Conservation (phyloP, 2,329 filamentous ascomycete species). For the Triangularia setosa region DNA sequence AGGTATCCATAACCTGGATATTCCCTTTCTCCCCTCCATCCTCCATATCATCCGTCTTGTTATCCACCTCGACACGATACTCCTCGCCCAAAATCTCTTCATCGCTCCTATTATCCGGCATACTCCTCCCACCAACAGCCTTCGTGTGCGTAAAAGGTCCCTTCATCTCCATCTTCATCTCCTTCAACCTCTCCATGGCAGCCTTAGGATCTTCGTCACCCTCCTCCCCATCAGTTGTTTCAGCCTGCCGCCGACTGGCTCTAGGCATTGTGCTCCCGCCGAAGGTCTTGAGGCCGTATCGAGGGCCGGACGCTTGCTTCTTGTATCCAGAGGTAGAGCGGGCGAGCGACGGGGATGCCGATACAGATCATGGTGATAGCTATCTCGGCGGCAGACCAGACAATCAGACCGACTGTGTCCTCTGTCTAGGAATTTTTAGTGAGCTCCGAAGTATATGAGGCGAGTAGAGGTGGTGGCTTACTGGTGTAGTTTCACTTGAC, state of each 20-base stretch:
- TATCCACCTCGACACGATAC: neutral
- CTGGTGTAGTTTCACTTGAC: slow-evolving; percentile 15
- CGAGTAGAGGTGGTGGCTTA: neutral
- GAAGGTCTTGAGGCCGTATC: slow-evolving; percentile 10
- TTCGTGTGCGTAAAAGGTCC: slow-evolving; percentile 10
- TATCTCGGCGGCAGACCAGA: slow-evolving; percentile 27
- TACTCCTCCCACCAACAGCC: neutral
- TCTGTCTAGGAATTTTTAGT: slow-evolving; percentile 2
- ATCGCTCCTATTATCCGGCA: slow-evolving; percentile 10
- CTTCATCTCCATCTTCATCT: slow-evolving; percentile 11
- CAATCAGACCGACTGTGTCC: slow-evolving; percentile 19
- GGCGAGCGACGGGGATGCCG: slow-evolving; percentile 23
- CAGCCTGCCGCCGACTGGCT: neutral
- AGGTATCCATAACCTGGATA: neutral
- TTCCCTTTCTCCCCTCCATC: neutral
- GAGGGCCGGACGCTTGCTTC: neutral
- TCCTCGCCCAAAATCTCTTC: slow-evolving; percentile 14
- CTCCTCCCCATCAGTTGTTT: neutral
- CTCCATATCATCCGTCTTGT: neutral
- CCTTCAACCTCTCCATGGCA: neutral
- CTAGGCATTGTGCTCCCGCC: slow-evolving; percentile 8
- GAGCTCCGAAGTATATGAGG: no score
- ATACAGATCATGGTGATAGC: slow-evolving; percentile 26
- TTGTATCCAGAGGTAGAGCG: slow-evolving; percentile 18
- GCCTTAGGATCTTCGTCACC: neutral